Base-by-base conservation (phyloP, 176 grass and related monocot genomes). In the Avena sativa region DNA sequence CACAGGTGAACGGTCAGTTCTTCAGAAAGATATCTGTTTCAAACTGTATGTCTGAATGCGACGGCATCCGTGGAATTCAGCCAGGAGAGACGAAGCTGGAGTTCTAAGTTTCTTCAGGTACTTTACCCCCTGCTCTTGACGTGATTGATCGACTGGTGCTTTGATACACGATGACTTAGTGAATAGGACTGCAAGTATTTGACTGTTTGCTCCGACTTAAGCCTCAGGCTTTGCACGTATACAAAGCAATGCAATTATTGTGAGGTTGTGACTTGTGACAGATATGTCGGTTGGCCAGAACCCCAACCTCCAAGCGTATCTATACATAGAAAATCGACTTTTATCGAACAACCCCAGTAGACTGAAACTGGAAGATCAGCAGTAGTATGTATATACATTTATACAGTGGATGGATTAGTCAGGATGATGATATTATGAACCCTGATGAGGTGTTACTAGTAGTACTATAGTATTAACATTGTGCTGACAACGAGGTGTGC, bases 261-360 rank as follows among this genome's bases (percentile, higher is more conserved):
- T 40, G 28, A 46, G 86, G 26, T 43, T 43, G 40, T 43, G 40
- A 43, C 40, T 20, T 10, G 86, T 65, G 71, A 88, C 71, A 26
- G 71, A 81, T 79, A 64, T 79, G 71, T 88, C 71, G 90, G 90
- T 91, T 57, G 86, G 80, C 74, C 75, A 80, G 74, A 91, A 85
- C 71, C n/a, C 46, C 46, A 83, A 82, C 86, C 76, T 59, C 74
- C 78, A 49, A 76, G 81, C 19, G 71, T 85, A 63, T 51, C 38
- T 8, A 76, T 62, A 80, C 47, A 86, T 44, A 53, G 15, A 19
- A 23, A 23, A 38, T 15, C 1, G 57, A 67, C 9, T 34, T 47
- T 19, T 52, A n/a, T 43, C 11, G 21, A 85, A 84, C 14, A 88
- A 74, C 59, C 59, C 81, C 12, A 40, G 60, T 16, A 15, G 66